Evolutionary conservation across 2,329 filamentous ascomycete species (phyloP).

Genomic region (Immersiporthe knoxdaviesiana): DNA sequence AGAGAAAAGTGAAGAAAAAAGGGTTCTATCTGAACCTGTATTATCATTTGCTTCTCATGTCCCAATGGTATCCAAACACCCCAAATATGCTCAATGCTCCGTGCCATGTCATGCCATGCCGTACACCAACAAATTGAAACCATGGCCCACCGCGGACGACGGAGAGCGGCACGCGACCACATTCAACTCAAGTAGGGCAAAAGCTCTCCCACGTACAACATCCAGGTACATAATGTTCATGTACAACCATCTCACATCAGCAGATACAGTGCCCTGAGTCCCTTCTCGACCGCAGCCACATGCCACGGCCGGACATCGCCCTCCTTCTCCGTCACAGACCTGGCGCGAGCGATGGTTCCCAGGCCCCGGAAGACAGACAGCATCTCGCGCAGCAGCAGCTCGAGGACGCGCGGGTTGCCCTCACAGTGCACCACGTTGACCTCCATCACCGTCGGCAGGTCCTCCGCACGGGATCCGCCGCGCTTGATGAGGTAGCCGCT

Average conservation of each 20-base stretch:
- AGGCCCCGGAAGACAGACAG: slow-evolving; percentile 70
- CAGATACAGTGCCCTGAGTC: slow-evolving; percentile 65
- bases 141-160: not conserved
- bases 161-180: not conserved
- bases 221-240: not conserved
- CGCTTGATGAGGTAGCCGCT: slow-evolving; percentile 70
- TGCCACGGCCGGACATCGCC: slow-evolving; percentile 76
- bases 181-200: not conserved
- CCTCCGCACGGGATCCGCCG: slow-evolving; percentile 57
- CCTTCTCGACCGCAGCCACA: slow-evolving; percentile 71
- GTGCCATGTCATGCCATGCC: slow-evolving; percentile 6
- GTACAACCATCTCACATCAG: slow-evolving; percentile 56
- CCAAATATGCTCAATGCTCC: slow-evolving; percentile 6
- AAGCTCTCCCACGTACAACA: no score
- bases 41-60: slow-evolving; percentile 19
- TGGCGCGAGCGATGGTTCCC: slow-evolving; percentile 68
- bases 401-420: slow-evolving; percentile 57
- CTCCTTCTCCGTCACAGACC: slow-evolving; percentile 63
- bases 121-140: slow-evolving; percentile 13
- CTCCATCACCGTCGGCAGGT: slow-evolving; percentile 64
- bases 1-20: not conserved
- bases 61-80: slow-evolving; percentile 10
- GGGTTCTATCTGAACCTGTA: not conserved
- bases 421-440: slow-evolving; percentile 66
- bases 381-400: slow-evolving; percentile 71